These are phyloP conservation scores for Nicotiana undulata DNA, from an alignment of 257 asterid genomes.

Conservation along the genomic window DNA sequence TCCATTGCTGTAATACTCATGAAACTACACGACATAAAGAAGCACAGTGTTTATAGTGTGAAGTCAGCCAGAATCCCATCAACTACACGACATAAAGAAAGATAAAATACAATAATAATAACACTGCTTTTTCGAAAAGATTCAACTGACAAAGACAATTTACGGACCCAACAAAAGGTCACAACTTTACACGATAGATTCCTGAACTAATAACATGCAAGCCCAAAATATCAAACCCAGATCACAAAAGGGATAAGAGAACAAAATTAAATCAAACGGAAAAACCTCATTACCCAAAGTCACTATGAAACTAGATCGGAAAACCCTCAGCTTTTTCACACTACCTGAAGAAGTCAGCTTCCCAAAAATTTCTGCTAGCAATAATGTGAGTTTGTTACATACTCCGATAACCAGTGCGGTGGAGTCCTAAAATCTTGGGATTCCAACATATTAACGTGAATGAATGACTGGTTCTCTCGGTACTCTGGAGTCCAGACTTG, in stretches of 20 bases:
- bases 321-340: not conserved
- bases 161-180: slow-evolving; percentile 7
- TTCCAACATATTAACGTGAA: not conserved
- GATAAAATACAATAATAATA: not conserved
- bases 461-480: not conserved
- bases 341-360: not conserved
- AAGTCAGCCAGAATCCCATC: not conserved
- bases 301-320: too few species aligned
- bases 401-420: not conserved
- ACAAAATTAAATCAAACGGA: not conserved
- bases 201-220: not conserved
- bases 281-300: not conserved
- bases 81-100: not conserved
- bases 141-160: slow-evolving; percentile 11
- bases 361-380: not conserved
- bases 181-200: not conserved
- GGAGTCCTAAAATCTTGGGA: not conserved
- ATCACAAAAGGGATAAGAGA: not conserved
- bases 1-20: slow-evolving; percentile 42
- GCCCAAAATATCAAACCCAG: not conserved
- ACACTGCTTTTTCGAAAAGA: slow-evolving; percentile 13
- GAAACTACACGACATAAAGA: too few species aligned
- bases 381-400: not conserved
- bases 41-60: not conserved
- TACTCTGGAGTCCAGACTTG: too few species aligned